phyloP scores from a whole-genome alignment of 2,329 filamentous ascomycete species.

The Thermothelomyces thermophilus region DNA sequence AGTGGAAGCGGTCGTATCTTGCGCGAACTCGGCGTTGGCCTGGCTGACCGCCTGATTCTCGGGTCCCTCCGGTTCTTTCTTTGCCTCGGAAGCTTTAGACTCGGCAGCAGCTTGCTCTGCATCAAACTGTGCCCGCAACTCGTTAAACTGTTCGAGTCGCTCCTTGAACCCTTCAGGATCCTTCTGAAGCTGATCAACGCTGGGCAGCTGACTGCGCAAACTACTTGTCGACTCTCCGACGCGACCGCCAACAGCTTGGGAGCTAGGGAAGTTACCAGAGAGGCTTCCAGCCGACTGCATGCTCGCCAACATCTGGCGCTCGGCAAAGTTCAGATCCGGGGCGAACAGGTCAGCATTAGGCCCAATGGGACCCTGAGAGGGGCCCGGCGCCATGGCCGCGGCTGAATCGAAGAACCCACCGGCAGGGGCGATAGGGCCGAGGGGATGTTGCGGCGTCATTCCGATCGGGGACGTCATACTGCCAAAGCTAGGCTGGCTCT shows the following conservation, averaged over 20 bases:
- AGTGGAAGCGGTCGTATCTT: constrained; percentile 11
- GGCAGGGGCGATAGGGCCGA: constrained; percentile 53
- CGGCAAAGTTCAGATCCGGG: constrained; percentile 57
- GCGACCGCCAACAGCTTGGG: constrained; percentile 35
- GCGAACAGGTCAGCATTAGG: constrained; percentile 49
- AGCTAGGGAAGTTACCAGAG: constrained; percentile 29
- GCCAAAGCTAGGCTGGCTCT: constrained; percentile 94
- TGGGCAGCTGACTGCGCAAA: constrained; percentile 43
- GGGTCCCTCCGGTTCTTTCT: constrained; percentile 14
- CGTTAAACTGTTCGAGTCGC: constrained; percentile 77
- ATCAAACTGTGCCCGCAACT: constrained; percentile 67
- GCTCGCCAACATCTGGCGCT: constrained; percentile 47
- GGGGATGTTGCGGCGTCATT: constrained; percentile 44
- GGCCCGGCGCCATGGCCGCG: constrained; percentile 36
- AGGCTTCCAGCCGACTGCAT: constrained; percentile 31
- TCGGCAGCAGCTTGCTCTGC: constrained; percentile 35
- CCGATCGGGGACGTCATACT: constrained; percentile 85
- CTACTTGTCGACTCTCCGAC: constrained; percentile 32
- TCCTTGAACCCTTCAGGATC: constrained; percentile 58
- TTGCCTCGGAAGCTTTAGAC: constrained; percentile 19
- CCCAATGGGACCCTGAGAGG: constrained; percentile 37
- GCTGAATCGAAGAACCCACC: constrained; percentile 64
- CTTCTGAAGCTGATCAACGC: constrained; percentile 43
- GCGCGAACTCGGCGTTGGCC: constrained; percentile 11
- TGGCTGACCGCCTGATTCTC: constrained; percentile 10